Conservation (phyloP, 441 rosid species). For the Corymbia calophylla region DNA sequence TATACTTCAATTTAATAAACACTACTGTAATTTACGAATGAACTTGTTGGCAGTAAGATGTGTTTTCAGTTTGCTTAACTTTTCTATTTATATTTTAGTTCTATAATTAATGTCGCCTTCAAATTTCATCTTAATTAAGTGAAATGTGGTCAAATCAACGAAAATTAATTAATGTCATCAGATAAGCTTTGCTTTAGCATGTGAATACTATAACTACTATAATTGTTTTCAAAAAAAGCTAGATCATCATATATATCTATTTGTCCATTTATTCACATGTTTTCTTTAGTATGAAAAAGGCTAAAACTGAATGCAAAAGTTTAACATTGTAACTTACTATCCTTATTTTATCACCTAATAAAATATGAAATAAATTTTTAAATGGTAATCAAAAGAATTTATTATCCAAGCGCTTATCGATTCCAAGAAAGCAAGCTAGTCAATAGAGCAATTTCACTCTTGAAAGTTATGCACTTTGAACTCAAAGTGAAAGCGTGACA, state of each 20-base stretch:
- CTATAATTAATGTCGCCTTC: not conserved
- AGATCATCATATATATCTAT: not conserved
- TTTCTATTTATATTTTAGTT: not conserved
- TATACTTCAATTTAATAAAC: not conserved
- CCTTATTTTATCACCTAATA: not conserved
- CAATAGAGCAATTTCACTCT: not conserved
- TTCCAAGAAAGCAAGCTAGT: not conserved
- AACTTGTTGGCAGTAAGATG: not conserved
- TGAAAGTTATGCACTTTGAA: not conserved
- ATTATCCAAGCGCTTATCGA: not conserved
- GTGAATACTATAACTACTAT: not conserved
- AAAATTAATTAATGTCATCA: not conserved
- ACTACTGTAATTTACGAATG: not conserved
- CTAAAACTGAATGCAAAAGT: not conserved
- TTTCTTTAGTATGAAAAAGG: not conserved
- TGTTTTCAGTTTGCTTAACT: not conserved
- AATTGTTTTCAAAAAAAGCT: not conserved
- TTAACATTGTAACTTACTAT: too few species aligned
- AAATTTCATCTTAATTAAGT: not conserved
- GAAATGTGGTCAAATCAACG: not conserved
- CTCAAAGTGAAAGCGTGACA: fast-evolving
- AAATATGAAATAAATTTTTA: too few species aligned
- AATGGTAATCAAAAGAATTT: not conserved
- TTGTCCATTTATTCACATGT: not conserved
- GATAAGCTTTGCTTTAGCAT: not conserved